These are phyloP conservation scores for Aaosphaeria pasadenensis DNA, from an alignment of 2,329 filamentous ascomycete species.

Conservation along the genomic window DNA sequence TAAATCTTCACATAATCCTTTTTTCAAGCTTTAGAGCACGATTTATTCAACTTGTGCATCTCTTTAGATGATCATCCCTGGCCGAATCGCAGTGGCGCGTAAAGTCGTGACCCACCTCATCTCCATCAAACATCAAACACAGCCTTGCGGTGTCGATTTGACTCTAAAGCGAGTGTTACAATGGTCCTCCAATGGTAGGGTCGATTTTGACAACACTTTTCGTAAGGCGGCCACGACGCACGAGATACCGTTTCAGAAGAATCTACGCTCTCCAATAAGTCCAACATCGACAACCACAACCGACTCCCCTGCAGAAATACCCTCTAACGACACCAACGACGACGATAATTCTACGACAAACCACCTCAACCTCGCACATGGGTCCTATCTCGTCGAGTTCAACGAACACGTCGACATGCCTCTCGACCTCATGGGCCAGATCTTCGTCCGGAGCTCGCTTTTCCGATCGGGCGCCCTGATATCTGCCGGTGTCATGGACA, in stretches of 20 bases:
- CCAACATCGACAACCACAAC: too few species aligned
- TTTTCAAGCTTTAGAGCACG: too few species aligned
- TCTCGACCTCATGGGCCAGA: slow-evolving; percentile 37
- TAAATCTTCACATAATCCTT: too few species aligned
- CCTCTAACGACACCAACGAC: not conserved
- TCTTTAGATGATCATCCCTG: slow-evolving; percentile 10
- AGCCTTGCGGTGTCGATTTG: slow-evolving; percentile 21
- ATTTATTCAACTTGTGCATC: too few species aligned
- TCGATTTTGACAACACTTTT: not conserved
- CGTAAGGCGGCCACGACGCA: not conserved
- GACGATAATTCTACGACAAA: not conserved
- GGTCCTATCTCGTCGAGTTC: slow-evolving; percentile 41
- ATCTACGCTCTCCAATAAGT: too few species aligned
- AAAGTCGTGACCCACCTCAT: slow-evolving; percentile 3
- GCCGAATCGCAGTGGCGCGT: slow-evolving; percentile 2
- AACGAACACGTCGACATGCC: slow-evolving; percentile 42
- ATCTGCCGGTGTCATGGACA: slow-evolving; percentile 41
- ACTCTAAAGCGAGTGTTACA: slow-evolving; percentile 14
- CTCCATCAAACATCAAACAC: slow-evolving; percentile 7
- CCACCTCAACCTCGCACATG: slow-evolving; percentile 4
- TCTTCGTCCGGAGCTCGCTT: slow-evolving; percentile 40
- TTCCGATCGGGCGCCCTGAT: slow-evolving; percentile 40
- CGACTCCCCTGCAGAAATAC: too few species aligned
- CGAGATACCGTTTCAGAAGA: not conserved
- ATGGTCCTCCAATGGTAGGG: slow-evolving; percentile 10